Base-by-base conservation (phyloP, 2,329 filamentous ascomycete species). In the Oidium heveae region DNA sequence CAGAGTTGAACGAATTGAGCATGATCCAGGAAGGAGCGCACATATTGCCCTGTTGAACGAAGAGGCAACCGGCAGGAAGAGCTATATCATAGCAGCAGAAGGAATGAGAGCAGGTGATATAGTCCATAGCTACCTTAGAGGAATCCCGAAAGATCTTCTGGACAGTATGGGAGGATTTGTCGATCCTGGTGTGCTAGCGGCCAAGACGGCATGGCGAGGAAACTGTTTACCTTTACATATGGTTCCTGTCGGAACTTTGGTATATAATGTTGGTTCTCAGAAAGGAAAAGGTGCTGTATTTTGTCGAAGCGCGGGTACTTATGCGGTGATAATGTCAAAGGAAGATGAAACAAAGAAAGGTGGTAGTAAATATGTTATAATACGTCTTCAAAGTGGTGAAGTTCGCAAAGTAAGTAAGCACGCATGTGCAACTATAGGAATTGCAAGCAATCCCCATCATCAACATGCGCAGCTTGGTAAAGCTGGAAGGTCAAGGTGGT, bases 151-250 rank as follows among this genome's bases (percentile, higher is more conserved):
- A 59, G 83, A 91, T 59, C 71, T 98, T 55, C 75, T 95, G 63
- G 80, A 83, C 53, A 87, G 81, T 65, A 96, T 98, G 88, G 91
- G 91, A 57, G 89, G 91, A 61, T 71, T 82, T 44, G 76, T 95
- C 53, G 91, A 98, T 73, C 87, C 89, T 12, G 93, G 93, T 82
- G 86, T 98, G 67, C 71, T 98, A 58, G 91, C 93, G 8, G 85
- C 91, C 33, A 91, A 86, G 71, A 98, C 93, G 24, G 88, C 87
- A 0, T 88, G 88, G 71, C 77, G 86, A 63, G 91, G 91, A 55
- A 98, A 98, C 68, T 98, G 91, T 66, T 70, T 98, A 61, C 91
- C 91, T 15, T 73, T 98, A 66, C 85, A 94, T 69, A 91, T 98
- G 81, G 84, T 98, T 57, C 93, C 91, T 1, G 76, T 95, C 41